A percentile compares a stretch with the other conserved stretches of the same genome.
These are phyloP conservation scores for Fomitopsis pinicola DNA, from an alignment of 1,284 basidiomycete genomes.

Conservation along the genomic window DNA sequence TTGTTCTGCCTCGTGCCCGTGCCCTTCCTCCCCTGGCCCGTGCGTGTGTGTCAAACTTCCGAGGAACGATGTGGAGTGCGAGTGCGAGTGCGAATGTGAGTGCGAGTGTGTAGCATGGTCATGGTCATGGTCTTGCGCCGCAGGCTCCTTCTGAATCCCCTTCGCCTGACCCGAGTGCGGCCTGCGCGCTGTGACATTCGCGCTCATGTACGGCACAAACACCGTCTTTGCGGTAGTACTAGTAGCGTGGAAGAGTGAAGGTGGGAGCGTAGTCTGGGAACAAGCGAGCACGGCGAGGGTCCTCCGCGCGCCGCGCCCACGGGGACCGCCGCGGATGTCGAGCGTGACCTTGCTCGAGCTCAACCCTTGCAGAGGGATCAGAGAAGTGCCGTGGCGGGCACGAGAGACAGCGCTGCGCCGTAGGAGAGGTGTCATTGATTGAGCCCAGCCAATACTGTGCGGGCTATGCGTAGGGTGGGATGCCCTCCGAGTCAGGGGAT, in stretches of 20 bases:
- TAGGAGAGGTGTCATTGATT: constrained; percentile 6
- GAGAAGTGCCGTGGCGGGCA: neutral
- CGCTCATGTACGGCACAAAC: constrained; percentile 14
- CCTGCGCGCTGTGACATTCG: constrained; percentile 15
- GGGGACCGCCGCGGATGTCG: neutral
- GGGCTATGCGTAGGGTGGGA: neutral
- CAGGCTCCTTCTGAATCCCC: constrained; percentile 27
- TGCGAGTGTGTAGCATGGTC: constrained; percentile 20
- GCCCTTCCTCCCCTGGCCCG: constrained; percentile 60
- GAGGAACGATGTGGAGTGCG: constrained; percentile 57
- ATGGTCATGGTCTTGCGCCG: constrained; percentile 17
- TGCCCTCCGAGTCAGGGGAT: too few species aligned
- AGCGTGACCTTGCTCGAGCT: neutral
- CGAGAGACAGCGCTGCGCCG: constrained; percentile 7
- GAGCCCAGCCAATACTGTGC: neutral
- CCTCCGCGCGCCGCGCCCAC: neutral
- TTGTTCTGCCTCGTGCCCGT: constrained; percentile 64
- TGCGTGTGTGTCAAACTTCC: constrained; percentile 50
- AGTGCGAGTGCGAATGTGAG: constrained; percentile 35
- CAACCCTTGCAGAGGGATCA: neutral
- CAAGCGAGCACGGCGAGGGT: neutral
- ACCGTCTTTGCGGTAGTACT: neutral
- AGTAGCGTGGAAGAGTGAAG: neutral
- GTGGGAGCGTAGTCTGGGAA: neutral
- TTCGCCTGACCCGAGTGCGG: constrained; percentile 24